Evolutionary conservation across 169 alveolate genomes (phyloP), one percentile per base, ranked within the genome.

Genomic region (Eimeria maxima): DNA sequence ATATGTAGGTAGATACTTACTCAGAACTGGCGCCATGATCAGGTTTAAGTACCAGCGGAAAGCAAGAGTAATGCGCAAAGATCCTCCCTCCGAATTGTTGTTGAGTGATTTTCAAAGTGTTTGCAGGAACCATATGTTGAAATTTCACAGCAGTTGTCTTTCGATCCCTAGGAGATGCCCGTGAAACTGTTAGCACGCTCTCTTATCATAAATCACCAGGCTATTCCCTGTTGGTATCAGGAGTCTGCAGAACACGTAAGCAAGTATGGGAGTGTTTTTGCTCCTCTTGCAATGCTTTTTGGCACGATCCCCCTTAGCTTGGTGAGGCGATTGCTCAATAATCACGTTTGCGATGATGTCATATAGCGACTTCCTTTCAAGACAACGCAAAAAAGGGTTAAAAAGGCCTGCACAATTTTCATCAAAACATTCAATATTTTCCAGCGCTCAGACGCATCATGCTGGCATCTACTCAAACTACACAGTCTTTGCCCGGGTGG

Each of bases 21-120:
- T 83, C 57, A 47, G 74, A 55, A 83, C 91, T 50, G 91, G 91
- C 55, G 91, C 91, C 91, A 83, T 83, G 74, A 38, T 83, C 16
- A 27, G 76, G 3, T 29, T 42, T 33, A 47, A 53, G 29, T 55
- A 7, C 50, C 50, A 5, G 22, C 47, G 67, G 60, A 76, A 20
- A 45, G 11, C 88, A 27, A 45, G 44, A n/a, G 67, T 45, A 45
- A 45, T 45, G 65, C n/a, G 27, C 67, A 67, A 45, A 38, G 29
- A 73, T 13, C 29, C 53, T 73, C 83, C 50, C 50, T 5, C 83
- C 10, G 14, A 38, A 38, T 53, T 38, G 29, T 38, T 73, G 14
- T 4, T n/a, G 55, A 73, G 4, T 33, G 11, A 16, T 14, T 38
- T 38, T 20, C n/a, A 24, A 69, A 27, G 1, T 14, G 11, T 69